Evolutionary conservation across 2,329 filamentous ascomycete species (phyloP).

Genomic region (Ophiostoma angusticollis): DNA sequence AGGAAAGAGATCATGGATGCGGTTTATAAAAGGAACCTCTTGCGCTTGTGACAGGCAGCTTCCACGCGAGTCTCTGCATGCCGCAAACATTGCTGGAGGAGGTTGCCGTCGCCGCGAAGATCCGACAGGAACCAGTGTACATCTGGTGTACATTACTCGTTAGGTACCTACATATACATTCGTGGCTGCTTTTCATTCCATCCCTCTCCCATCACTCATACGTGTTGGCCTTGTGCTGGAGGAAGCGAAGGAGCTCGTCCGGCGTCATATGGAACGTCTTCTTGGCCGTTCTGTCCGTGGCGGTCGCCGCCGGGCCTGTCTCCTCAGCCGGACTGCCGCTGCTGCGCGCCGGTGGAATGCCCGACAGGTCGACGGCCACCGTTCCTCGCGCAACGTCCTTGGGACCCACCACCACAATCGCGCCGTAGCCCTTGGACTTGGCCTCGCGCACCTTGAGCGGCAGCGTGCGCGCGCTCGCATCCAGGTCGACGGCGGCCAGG

Average conservation of each 20-base stretch:
- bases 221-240: conserved; percentile 32
- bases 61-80: no score
- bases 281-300: not conserved
- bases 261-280: conserved; percentile 25
- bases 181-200: not conserved
- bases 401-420: conserved; percentile 60
- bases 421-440: conserved; percentile 56
- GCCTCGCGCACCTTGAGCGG: conserved; percentile 61
- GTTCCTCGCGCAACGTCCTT: conserved; percentile 45
- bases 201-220: conserved; percentile 28
- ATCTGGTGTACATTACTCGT: not conserved
- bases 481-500: conserved; percentile 53
- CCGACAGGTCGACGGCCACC: conserved; percentile 35
- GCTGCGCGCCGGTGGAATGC: conserved; percentile 7
- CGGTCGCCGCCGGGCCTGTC: not conserved
- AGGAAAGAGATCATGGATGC: no score
- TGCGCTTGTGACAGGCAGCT: no score
- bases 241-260: conserved; percentile 29
- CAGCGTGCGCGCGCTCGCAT: conserved; percentile 48
- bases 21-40: no score
- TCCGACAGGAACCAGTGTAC: no score
- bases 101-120: no score
- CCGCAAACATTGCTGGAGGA: no score
- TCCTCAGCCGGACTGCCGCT: not conserved
- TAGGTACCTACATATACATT: conserved; percentile 1